Base-by-base conservation (phyloP, 2,329 filamentous ascomycete genomes). In the Trichoderma sp. region DNA sequence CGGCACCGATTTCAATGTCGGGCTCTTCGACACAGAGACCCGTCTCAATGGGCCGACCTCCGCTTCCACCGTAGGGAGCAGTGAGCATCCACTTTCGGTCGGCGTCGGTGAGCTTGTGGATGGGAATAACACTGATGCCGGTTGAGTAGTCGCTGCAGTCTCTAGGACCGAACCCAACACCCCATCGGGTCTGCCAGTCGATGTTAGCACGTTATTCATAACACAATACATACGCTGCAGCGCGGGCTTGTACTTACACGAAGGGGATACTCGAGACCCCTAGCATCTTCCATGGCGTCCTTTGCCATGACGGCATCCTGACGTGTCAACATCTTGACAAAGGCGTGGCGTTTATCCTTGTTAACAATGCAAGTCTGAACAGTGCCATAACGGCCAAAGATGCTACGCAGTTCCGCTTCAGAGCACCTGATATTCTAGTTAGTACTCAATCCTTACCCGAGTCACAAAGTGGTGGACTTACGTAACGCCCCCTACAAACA, bases 361-460 rank as follows among this genome's bases (percentile, higher is more conserved):
- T 99, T 98, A 72, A 97, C 94, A 72, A 99, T 99, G 80, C 94
- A 98, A 1, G 94, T 97, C 79, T 99, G 95, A 4, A 99, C 95
- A 64, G 89, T 84, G 68, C 95, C 95, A 76, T 90, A 97, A 54
- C 89, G 89, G 74, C 83, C 84, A 78, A 99, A 99, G 53, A 97
- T 89, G 60, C 82, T 82, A 64, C 93, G 89, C 64, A 99, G 85
- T 77, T 98, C 93, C 68, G 86, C 83, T 79, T 99, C 94, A 7
- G 91, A 89, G 68, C 88, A 90, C 42, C 89, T 68, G 25, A n/a
- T n/a, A 19, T 27, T 56, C 64, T 19, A n/a, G 68, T 76, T 69
- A 72, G 73, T 53, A 67, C 13, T 22, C 52, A 8, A 12, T 2
- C 19, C 15, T 25, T 6, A 22, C 34, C 13, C 3, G 10, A 29